Conservation (phyloP, 257 asterid species). For the Lantana camara region DNA sequence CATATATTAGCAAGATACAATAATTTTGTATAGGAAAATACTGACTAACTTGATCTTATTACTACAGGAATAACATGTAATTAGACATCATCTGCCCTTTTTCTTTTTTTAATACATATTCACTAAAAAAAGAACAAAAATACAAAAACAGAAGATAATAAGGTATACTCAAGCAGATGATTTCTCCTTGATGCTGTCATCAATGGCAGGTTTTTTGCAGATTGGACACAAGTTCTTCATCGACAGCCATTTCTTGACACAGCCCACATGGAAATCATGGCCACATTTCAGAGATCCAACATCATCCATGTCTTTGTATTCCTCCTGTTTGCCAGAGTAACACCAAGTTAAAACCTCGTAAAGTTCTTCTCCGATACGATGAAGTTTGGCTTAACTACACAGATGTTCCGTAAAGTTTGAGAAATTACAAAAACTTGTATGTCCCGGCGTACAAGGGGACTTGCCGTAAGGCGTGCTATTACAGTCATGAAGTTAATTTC, state of each 20-base stretch:
- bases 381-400: no score
- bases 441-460: no score
- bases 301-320: slow-evolving; percentile 51
- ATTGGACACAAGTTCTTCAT: slow-evolving; percentile 62
- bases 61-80: no score
- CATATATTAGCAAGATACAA: no score
- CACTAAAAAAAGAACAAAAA: slow-evolving; percentile 4
- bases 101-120: slow-evolving; percentile 8
- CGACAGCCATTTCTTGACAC: slow-evolving; percentile 57
- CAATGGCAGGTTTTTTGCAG: slow-evolving; percentile 53
- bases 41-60: no score
- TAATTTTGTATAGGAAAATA: neutral
- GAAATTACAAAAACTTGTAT: no score
- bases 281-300: slow-evolving; percentile 51
- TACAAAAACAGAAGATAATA: neutral
- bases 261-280: slow-evolving; percentile 57
- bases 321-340: slow-evolving; percentile 46
- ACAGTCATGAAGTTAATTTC: no score
- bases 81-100: neutral
- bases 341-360: neutral
- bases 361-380: no score
- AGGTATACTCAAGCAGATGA: neutral
- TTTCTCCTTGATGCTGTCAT: slow-evolving; percentile 32
- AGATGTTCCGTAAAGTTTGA: no score
- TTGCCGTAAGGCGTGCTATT: no score